Evolutionary conservation across 257 asterid species (phyloP), one percentile per base, ranked within the genome.

Genomic region (Fraxinus quadrangulata): DNA sequence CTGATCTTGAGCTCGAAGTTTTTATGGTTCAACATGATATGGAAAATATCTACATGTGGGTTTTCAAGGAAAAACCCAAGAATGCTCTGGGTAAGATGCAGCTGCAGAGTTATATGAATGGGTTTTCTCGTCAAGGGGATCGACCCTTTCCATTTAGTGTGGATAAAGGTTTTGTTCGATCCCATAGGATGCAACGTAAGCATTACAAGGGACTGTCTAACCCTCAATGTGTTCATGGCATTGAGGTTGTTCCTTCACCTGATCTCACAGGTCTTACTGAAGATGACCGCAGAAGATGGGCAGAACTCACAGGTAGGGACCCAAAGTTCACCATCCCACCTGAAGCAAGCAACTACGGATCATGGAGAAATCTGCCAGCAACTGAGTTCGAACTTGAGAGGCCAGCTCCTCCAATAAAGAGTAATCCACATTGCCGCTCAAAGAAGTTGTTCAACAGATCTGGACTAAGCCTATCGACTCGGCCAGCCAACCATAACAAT

Each of bases 381-480:
- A 9, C 34, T 63, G 69, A 24, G 33, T 63, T 63, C 3, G 69
- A 63, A 80, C 94, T 92, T 7, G 97, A 92, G 70, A 84, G 91
- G 74, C 84, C 86, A 2, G 85, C 88, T 19, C 80, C 87, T 34
- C 78, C 83, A 8, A 51, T 84, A 19, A 94, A 89, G 86, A 76
- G 78, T 40, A 89, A 16, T 56, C 26, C 83, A 3, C 86, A 82
- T 34, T 16, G 87, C 51, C 87, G 91, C 36, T 51, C 92, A 0
- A 92, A 89, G 86, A 94, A 90, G 77, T 39, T 85, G 83, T 81
- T 90, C n/a, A 91, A 91, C 45, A 92, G 97, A 21, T 84, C 96
- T 0, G 91, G 84, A 61, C 87, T 94, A 47, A 87, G 91, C 78
- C 80, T 93, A 36, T 84, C 91, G 7, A 81, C 89, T 42, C 96